These are phyloP conservation scores for Dryas integrifolia DNA, from an alignment of 331 rosid species.

Conservation along the genomic window DNA sequence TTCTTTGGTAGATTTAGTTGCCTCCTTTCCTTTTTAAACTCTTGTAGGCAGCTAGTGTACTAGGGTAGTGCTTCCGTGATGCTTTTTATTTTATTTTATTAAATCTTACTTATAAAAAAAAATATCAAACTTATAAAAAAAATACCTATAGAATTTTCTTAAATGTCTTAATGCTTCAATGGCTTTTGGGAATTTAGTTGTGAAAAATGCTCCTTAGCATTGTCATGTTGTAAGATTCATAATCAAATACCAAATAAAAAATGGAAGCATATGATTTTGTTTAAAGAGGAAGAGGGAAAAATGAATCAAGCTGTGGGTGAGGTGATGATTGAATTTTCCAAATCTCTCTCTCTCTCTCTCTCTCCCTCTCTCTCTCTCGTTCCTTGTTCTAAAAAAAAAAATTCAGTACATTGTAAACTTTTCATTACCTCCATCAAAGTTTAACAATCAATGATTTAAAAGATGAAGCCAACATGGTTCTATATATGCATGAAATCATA, in stretches of 20 bases:
- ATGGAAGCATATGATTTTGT: background rate
- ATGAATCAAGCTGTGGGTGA: no score
- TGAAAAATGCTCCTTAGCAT: background rate
- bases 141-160: background rate
- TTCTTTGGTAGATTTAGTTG: background rate
- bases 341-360: background rate
- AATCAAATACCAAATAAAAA: background rate
- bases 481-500: slow-evolving; percentile 1
- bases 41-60: background rate
- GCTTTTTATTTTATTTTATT: background rate
- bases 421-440: background rate
- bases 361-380: background rate
- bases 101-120: background rate
- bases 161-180: background rate
- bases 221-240: background rate
- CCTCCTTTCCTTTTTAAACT: background rate
- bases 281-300: background rate
- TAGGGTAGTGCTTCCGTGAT: background rate
- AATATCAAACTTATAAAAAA: background rate
- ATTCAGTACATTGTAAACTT: background rate
- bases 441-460: background rate
- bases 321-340: background rate
- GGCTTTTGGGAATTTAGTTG: background rate
- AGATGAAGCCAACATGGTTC: background rate
- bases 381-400: background rate